Evolutionary conservation across 495 filamentous ascomycete genomes (phyloP).

Genomic region (Neurospora intermedia): DNA sequence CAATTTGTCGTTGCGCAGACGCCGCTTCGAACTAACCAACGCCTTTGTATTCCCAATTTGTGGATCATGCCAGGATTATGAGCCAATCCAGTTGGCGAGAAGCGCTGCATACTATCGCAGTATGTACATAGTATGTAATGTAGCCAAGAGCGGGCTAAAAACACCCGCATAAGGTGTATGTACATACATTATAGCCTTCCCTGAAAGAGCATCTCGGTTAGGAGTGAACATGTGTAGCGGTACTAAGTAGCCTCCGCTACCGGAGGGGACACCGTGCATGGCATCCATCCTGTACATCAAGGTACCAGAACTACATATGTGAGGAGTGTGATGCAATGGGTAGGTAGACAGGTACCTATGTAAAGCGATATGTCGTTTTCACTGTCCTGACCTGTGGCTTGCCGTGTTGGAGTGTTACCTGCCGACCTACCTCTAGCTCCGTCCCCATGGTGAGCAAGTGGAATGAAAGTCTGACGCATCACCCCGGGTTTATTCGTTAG

Average conservation of each 20-base stretch:
- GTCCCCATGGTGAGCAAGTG: neutral
- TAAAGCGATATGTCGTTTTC: neutral
- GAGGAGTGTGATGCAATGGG: neutral
- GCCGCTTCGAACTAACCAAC: neutral
- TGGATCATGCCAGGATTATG: too few relatives aligned
- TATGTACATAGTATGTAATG: too few relatives aligned
- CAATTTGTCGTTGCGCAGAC: neutral
- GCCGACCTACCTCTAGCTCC: neutral
- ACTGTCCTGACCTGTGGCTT: conserved; percentile 8
- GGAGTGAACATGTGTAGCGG: too few relatives aligned
- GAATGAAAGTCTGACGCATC: neutral
- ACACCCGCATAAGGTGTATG: too few relatives aligned
- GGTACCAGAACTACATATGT: neutral
- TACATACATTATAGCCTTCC: too few relatives aligned
- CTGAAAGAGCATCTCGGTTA: too few relatives aligned
- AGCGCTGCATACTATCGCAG: too few relatives aligned
- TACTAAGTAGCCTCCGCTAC: too few relatives aligned
- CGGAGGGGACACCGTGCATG: neutral
- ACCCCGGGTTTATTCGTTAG: too few relatives aligned
- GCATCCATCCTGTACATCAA: neutral
- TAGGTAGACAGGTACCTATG: neutral
- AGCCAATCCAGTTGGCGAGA: too few relatives aligned
- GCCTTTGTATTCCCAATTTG: neutral
- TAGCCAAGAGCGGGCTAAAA: too few relatives aligned
- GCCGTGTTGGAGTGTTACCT: conserved; percentile 2